Conservation (phyloP, 805 yeast genomes). For the Lipomyces orientalis region DNA sequence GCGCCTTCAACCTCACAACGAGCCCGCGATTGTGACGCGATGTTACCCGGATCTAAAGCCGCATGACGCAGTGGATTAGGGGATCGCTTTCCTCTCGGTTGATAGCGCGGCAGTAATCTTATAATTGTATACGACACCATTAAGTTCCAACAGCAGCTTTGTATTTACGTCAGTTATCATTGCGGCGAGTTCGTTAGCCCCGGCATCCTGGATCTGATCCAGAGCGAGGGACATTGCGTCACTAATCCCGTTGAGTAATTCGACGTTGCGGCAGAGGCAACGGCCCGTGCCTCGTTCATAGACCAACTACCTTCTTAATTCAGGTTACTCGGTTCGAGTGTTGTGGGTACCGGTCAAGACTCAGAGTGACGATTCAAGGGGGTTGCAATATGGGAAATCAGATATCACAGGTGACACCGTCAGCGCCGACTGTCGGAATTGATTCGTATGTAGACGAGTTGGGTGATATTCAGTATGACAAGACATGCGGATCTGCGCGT, state of each 20-base stretch:
- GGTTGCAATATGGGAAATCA: slow-evolving; percentile 76
- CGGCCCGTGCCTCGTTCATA: neutral
- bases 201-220: neutral
- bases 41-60: neutral
- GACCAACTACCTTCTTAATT: neutral
- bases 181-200: neutral
- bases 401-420: slow-evolving; percentile 82
- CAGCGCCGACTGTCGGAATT: slow-evolving; percentile 89
- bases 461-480: slow-evolving; percentile 73
- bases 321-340: neutral
- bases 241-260: neutral
- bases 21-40: too few relatives aligned
- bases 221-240: neutral
- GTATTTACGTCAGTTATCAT: neutral
- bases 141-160: neutral
- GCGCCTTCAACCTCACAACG: too few relatives aligned
- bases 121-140: neutral
- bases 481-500: slow-evolving; percentile 77
- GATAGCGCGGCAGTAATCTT: neutral
- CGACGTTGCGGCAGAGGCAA: neutral
- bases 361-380: neutral
- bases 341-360: neutral
- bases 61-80: neutral
- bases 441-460: slow-evolving; percentile 87
- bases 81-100: neutral